These are phyloP conservation scores for Plasmodium billcollinsi DNA, from an alignment of 169 alveolate genomes.

Conservation along the genomic window DNA sequence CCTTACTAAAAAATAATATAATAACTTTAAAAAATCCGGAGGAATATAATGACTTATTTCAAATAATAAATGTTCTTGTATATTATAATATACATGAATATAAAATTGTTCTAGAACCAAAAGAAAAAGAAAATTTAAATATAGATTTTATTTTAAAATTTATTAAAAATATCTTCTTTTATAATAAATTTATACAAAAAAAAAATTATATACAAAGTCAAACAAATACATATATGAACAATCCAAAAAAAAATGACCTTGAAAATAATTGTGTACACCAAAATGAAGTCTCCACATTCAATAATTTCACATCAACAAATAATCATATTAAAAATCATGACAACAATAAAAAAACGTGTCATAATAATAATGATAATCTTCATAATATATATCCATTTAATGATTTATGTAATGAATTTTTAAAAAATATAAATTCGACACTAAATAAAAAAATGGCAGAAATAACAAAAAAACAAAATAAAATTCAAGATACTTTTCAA, in stretches of 20 bases:
- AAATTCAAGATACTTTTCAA: conserved; percentile 36
- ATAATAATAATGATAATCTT: conserved; percentile 2
- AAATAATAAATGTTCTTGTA: conserved; percentile 50
- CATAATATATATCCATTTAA: conserved; percentile 1
- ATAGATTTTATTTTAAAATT: conserved; percentile 14
- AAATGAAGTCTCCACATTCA: neutral
- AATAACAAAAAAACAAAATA: conserved; percentile 43
- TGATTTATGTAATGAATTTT: conserved; percentile 21
- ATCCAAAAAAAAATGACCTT: neutral
- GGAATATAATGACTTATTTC: conserved; percentile 20
- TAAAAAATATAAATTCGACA: conserved; percentile 30
- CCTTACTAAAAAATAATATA: conserved; percentile 32
- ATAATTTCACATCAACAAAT: conserved; percentile 5
- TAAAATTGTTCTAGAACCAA: conserved; percentile 38
- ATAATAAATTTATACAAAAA: conserved; percentile 18
- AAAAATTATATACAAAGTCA: conserved; percentile 45
- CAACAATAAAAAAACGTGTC: conserved; percentile 7
- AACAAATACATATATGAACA: neutral
- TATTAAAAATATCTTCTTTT: conserved; percentile 41
- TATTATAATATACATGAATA: conserved; percentile 37
- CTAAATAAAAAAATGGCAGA: conserved; percentile 30
- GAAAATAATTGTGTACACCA: conserved; percentile 3
- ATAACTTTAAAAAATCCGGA: conserved; percentile 42
- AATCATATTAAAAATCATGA: too few species aligned
- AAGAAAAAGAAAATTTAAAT: conserved; percentile 40